phyloP scores from a whole-genome alignment of 176 grass and related monocot species.

The Triticum turgidum region DNA sequence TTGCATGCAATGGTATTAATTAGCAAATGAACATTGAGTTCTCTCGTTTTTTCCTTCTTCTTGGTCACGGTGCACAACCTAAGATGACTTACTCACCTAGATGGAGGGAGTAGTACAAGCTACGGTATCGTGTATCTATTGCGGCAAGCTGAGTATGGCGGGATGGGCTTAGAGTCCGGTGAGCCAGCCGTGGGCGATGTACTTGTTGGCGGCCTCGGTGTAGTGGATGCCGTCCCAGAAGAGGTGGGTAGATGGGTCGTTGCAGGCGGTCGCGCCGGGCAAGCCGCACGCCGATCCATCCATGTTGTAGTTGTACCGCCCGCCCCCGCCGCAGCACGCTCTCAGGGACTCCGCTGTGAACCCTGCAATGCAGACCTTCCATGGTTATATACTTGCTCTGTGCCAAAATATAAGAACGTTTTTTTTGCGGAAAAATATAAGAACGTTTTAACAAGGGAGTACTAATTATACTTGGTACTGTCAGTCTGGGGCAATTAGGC shows the following conservation, averaged over 20 bases:
- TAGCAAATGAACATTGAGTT: no score
- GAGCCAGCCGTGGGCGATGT: slow-evolving; percentile 46
- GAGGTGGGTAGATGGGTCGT: slow-evolving; percentile 33
- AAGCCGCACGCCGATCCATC: slow-evolving; percentile 27
- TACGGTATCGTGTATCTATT: not conserved
- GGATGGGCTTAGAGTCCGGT: slow-evolving; percentile 51
- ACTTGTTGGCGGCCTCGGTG: slow-evolving; percentile 56
- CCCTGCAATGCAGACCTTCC: slow-evolving; percentile 22
- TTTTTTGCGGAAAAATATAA: no score
- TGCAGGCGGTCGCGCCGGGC: slow-evolving; percentile 29
- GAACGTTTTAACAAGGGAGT: no score
- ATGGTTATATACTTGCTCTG: no score
- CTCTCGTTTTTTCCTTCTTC: no score
- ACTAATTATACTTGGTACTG: no score
- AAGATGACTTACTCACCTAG: no score
- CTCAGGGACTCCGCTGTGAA: slow-evolving; percentile 37
- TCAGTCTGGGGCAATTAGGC: no score
- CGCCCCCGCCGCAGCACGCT: slow-evolving; percentile 63
- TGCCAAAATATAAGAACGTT: no score
- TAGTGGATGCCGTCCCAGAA: slow-evolving; percentile 65
- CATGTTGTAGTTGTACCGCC: slow-evolving; percentile 53
- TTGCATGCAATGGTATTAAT: no score
- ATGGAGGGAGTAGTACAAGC: no score
- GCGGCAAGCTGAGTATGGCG: slow-evolving; percentile 33
- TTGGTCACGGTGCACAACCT: no score